A percentile compares a stretch with the other conserved stretches of the same genome.
Evolutionary conservation across 2,329 filamentous ascomycete species (phyloP).

Genomic region (Pleoardoris graminearum): DNA sequence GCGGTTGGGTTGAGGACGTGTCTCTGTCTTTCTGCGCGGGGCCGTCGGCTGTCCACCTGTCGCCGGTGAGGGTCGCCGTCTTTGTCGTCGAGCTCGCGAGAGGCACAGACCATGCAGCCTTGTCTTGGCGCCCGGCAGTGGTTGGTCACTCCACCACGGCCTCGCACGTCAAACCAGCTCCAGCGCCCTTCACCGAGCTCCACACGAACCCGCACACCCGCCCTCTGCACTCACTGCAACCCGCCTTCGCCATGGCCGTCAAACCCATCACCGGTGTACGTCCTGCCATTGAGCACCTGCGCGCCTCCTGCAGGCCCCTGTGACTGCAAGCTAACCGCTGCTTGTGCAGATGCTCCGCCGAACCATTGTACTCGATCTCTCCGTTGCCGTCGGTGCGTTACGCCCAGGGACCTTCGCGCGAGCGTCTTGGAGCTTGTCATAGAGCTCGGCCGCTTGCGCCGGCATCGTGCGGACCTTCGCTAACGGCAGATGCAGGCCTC

Average conservation of each 20-base stretch:
- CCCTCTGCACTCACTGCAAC: constrained; percentile 33
- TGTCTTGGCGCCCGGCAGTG: too few species aligned
- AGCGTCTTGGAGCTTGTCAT: constrained; percentile 1
- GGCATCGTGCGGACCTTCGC: constrained; percentile 18
- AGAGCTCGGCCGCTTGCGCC: constrained; percentile 12
- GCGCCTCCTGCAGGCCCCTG: constrained; percentile 5
- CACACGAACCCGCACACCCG: constrained; percentile 25
- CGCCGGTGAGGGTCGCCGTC: constrained; percentile 12
- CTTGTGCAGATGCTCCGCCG: constrained; percentile 64
- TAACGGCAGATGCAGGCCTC: constrained; percentile 55
- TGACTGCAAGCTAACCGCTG: constrained; percentile 31
- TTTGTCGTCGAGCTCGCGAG: constrained; percentile 24
- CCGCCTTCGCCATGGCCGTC: constrained; percentile 46
- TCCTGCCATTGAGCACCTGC: constrained; percentile 37
- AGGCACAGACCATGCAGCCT: too few species aligned
- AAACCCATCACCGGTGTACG: constrained; percentile 58
- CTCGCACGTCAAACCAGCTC: constrained; percentile 30
- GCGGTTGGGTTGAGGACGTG: not conserved
- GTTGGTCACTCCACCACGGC: constrained; percentile 33
- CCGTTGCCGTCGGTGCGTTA: constrained; percentile 65
- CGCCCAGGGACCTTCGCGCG: not conserved
- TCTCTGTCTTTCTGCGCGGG: not conserved
- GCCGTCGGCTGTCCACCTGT: constrained; percentile 1
- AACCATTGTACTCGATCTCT: constrained; percentile 67
- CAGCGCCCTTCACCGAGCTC: constrained; percentile 33